Evolutionary conservation across 768 basidiomycete species (phyloP), one percentile per base, ranked within the genome.

Genomic region (Tulasnella sp.): DNA sequence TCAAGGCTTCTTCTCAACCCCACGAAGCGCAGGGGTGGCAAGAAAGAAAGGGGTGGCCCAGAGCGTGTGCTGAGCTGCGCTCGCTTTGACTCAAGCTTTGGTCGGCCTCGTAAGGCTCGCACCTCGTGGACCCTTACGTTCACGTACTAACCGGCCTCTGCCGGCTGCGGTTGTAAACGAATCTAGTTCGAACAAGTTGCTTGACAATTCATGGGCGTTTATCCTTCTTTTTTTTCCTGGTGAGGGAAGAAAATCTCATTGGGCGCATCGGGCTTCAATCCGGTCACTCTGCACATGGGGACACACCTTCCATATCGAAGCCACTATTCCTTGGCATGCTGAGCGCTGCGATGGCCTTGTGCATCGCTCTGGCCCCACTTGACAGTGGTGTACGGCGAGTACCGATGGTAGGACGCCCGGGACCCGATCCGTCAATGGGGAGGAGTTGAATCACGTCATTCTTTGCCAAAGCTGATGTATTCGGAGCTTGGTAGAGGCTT

Each of bases 61-160:
- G 61, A 32, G 4, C 61, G 29, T 67, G 61, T 67, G 61, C 3
- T 67, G 61, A 67, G 61, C 61, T 35, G 61, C 32, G 29, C 61
- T 35, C 61, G 61, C 29, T 32, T 67, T 67, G 61, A 67, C 61
- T 67, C 61, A 67, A 67, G 29, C 61, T 67, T 35, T 26, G 9
- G 32, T 13, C 13, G 29, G 61, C 61, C n/a, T 67, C 61, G 61
- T 67, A 67, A 67, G 29, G 61, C 61, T 67, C 61, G 61, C 61
- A 35, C 61, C 61, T 35, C 61, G 61, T 67, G 61, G 61, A 67
- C 61, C 61, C 61, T 67, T 67, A 67, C 61, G 61, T 67, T 67
- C 61, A 67, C 61, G 32, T 67, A 67, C 61, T 67, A 16, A 67
- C 61, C 61, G 61, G 61, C 61, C 16, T 35, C 61, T 67, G 29